A percentile compares a stretch with the other conserved stretches of the same genome.
These are phyloP conservation scores for Lunasporangiospora selenospora DNA, from an alignment of 192 early-diverging fungal species.

Conservation along the genomic window DNA sequence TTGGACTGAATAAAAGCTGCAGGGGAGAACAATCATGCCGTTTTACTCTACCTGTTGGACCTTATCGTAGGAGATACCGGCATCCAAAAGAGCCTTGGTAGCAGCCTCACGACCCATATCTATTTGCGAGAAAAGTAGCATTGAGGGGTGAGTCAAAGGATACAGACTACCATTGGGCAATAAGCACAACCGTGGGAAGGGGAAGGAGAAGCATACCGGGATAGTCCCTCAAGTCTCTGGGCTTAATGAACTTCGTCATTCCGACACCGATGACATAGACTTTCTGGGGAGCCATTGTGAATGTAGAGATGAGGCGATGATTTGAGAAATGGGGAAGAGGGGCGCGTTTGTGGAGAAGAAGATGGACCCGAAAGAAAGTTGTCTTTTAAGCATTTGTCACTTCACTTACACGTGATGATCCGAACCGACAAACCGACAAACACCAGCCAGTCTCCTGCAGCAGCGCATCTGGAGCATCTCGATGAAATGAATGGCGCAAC, in stretches of 20 bases:
- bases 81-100: slow-evolving; percentile 75
- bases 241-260: slow-evolving; percentile 69
- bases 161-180: slow-evolving; percentile 6
- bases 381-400: slow-evolving; percentile 2
- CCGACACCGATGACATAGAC: slow-evolving; percentile 63
- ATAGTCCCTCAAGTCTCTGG: slow-evolving; percentile 58
- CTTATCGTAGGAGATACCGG: slow-evolving; percentile 70
- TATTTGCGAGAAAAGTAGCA: slow-evolving; percentile 5
- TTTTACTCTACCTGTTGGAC: slow-evolving; percentile 63
- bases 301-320: background rate
- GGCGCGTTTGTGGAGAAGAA: background rate
- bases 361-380: background rate
- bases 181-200: background rate
- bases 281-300: slow-evolving; percentile 47
- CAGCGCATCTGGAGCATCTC: too few species aligned
- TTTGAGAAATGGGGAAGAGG: background rate
- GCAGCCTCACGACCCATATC: slow-evolving; percentile 67
- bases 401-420: slow-evolving; percentile 7
- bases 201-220: slow-evolving; percentile 42
- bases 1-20: too few species aligned
- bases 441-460: too few species aligned
- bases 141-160: background rate
- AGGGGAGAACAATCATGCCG: too few species aligned
- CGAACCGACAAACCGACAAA: slow-evolving; percentile 2
- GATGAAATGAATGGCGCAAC: too few species aligned